Evolutionary conservation across 768 basidiomycete species (phyloP), one percentile per base, ranked within the genome.

Genomic region (Tylopilus plumbeoviolaceoides): DNA sequence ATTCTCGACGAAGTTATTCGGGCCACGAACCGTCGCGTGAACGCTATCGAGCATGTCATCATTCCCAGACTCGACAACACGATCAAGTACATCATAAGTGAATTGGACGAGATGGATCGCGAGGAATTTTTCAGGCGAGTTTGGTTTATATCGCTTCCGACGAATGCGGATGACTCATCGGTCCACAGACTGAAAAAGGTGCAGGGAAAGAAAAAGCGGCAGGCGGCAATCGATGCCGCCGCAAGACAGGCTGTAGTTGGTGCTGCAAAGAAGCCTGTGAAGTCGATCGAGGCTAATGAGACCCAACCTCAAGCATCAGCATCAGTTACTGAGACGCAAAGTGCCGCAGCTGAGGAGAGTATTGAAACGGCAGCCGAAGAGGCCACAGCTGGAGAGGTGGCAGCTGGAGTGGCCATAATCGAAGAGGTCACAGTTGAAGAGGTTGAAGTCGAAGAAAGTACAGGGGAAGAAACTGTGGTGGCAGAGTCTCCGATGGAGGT

Each of bases 1-100:
- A 98, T 98, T 60, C 82, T 99, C 35, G 97, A 99, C 71, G 97
- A 98, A 72, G 97, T 98, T 55, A 99, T 99, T 64, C 89, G 92
- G 44, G 93, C 95, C n/a, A 98, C 97, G 35, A 99, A 98, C 70
- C 89, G 97, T 47, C 85, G 97, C 57, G 97, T 99, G 38, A 99
- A 99, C 65, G 97, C 97, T 3, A 95, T 99, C 59, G 97, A 99
- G 63, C 93, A 99, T 67, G 85, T 99, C 59, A 78, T 99, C 61
- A 98, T 99, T 53, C 97, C 97, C 17, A 81, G 88, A 41, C 74
- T 99, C 46, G 95, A 98, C 43, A 98, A 98, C 70, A 98, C 97
- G 14, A 92, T 99, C 77, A 91, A 91, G 64, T 99, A 98, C 69
- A 98, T 99, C 68, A 79, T 93, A 64, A 95, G 93, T 53, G 97